Evolutionary conservation across 2,329 filamentous ascomycete species (phyloP).

Genomic region (Pseudogymnoascus sp.): DNA sequence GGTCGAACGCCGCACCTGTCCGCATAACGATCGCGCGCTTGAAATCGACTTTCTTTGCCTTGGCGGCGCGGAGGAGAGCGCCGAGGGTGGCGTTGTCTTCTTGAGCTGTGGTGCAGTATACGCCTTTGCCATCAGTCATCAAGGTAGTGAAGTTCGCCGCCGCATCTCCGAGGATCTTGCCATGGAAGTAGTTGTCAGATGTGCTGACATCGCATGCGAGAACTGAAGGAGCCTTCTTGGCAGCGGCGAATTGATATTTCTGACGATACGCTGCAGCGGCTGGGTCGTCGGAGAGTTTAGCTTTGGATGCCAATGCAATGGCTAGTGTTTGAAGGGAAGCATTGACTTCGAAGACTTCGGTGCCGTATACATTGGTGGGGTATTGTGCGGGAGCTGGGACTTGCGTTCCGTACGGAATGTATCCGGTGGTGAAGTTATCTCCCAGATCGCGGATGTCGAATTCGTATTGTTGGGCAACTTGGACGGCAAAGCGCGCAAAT

Average conservation of each 20-base stretch:
- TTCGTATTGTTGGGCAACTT: slow-evolving; percentile 70
- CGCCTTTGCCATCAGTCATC: slow-evolving; percentile 60
- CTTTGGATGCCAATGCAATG: slow-evolving; percentile 42
- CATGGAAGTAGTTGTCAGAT: slow-evolving; percentile 65
- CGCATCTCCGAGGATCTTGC: slow-evolving; percentile 49
- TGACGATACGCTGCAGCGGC: slow-evolving; percentile 46
- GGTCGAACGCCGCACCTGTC: slow-evolving; percentile 64
- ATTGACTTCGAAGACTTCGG: slow-evolving; percentile 63
- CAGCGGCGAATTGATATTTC: slow-evolving; percentile 43
- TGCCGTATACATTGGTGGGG: slow-evolving; percentile 55
- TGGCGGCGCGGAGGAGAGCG: slow-evolving; percentile 52
- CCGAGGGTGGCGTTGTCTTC: slow-evolving; percentile 66
- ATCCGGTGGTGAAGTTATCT: slow-evolving; percentile 57
- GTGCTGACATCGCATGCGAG: slow-evolving; percentile 61
- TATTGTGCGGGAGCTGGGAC: slow-evolving; percentile 47
- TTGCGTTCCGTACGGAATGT: slow-evolving; percentile 52
- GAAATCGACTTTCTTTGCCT: slow-evolving; percentile 55
- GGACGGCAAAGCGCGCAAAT: slow-evolving; percentile 62
- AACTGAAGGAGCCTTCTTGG: slow-evolving; percentile 44
- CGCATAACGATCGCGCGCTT: slow-evolving; percentile 60
- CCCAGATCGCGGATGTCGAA: slow-evolving; percentile 64
- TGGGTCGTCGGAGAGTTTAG: slow-evolving; percentile 44
- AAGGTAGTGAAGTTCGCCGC: slow-evolving; percentile 58
- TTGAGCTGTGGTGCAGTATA: slow-evolving; percentile 65
- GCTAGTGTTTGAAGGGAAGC: slow-evolving; percentile 48